These are phyloP conservation scores for Saturnispora gosingensis DNA, from an alignment of 805 yeast genomes.

Conservation along the genomic window DNA sequence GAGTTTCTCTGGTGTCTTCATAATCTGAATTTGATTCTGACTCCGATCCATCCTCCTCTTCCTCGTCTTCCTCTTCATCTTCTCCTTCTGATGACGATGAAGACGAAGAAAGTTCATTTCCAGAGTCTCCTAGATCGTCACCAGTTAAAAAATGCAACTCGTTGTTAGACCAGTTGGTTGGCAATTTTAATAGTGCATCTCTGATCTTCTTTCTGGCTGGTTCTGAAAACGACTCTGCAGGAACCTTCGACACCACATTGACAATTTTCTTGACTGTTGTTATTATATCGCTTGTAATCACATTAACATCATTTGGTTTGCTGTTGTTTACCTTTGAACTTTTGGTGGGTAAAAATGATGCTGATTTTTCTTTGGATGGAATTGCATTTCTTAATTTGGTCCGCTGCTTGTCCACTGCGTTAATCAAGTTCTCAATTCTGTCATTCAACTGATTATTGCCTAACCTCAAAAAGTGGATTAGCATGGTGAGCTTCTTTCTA, in stretches of 20 bases:
- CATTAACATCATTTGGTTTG: conserved; percentile 9
- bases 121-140: conserved; percentile 2
- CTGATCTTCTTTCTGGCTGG: conserved; percentile 76
- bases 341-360: neutral
- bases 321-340: neutral
- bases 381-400: conserved; percentile 9
- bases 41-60: conserved; percentile 14
- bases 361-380: conserved; percentile 1
- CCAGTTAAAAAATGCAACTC: conserved; percentile 8
- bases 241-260: conserved; percentile 74
- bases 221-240: conserved; percentile 66
- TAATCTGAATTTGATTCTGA: conserved; percentile 3
- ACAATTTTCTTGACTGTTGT: conserved; percentile 85
- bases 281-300: conserved; percentile 51
- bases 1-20: conserved; percentile 12
- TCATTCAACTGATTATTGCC: conserved; percentile 71
- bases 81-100: neutral
- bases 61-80: conserved; percentile 13
- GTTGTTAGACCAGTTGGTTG: conserved; percentile 54
- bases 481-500: conserved; percentile 63
- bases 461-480: conserved; percentile 67
- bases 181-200: conserved; percentile 65
- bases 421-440: conserved; percentile 47
- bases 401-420: conserved; percentile 22
- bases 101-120: neutral